These are phyloP conservation scores for Podospora pseudocomata DNA, from an alignment of 495 filamentous ascomycete species.

Conservation along the genomic window DNA sequence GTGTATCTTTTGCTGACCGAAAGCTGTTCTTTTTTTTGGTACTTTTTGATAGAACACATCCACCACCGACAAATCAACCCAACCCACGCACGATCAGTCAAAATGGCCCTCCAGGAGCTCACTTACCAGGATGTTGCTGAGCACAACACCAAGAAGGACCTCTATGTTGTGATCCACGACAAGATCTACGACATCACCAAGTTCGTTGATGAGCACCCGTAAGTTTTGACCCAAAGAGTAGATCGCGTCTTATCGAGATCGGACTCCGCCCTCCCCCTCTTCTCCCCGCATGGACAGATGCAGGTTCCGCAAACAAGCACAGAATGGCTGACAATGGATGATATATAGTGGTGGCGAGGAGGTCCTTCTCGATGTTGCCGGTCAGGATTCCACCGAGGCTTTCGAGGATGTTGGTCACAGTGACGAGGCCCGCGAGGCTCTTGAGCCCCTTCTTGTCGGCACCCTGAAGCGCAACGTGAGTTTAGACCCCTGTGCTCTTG, in stretches of 20 bases:
- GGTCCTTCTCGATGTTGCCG: conserved; percentile 92
- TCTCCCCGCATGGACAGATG: not conserved
- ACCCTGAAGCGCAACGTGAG: conserved; percentile 79
- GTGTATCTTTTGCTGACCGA: conserved; percentile 17
- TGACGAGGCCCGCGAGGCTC: conserved; percentile 95
- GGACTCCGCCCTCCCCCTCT: not conserved
- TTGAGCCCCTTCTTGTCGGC: conserved; percentile 74
- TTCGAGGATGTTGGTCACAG: conserved; percentile 99
- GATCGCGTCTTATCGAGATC: not conserved
- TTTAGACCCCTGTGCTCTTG: not conserved
- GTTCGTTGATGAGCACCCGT: conserved; percentile 99
- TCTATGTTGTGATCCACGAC: conserved; percentile 89
- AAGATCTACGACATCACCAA: conserved; percentile 86
- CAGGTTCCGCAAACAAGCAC: not conserved
- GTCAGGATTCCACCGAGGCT: conserved; percentile 95
- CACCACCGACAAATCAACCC: conserved; percentile 9
- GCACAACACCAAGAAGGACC: conserved; percentile 95
- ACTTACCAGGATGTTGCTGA: conserved; percentile 80
- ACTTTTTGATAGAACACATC: conserved; percentile 17
- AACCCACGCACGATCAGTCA: conserved; percentile 27
- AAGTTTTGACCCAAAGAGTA: conserved; percentile 45
- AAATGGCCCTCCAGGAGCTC: conserved; percentile 67
- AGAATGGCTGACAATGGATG: conserved; percentile 16
- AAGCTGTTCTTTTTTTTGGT: conserved; percentile 15
- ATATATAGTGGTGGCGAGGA: conserved; percentile 89